Evolutionary conservation across 345 rosid genomes (phyloP).

Genomic region (Gossypium australe): DNA sequence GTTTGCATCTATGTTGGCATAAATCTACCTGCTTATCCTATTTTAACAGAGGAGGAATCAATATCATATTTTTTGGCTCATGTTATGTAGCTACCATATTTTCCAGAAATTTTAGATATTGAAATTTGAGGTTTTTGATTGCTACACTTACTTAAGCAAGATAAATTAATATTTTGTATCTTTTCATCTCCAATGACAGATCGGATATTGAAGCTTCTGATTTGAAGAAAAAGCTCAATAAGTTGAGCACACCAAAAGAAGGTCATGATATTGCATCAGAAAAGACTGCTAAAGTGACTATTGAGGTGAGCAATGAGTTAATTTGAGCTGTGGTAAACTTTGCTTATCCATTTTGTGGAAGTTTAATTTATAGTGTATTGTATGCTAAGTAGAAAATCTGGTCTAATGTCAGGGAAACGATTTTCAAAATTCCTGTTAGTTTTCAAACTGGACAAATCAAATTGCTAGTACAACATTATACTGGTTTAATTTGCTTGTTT

Average conservation of each 20-base stretch:
- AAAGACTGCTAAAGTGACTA: slow-evolving; percentile 38
- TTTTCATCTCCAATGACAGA: slow-evolving; percentile 23
- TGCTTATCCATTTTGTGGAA: neutral
- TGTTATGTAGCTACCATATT: neutral
- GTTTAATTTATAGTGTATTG: neutral
- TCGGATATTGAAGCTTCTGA: slow-evolving; percentile 68
- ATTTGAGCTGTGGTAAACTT: neutral
- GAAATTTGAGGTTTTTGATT: neutral
- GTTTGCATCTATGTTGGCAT: slow-evolving; percentile 17
- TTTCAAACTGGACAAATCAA: neutral
- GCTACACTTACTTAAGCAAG: neutral
- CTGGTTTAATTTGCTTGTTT: neutral
- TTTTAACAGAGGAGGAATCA: neutral
- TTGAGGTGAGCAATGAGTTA: slow-evolving; percentile 36
- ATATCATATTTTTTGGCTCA: neutral
- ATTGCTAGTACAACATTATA: neutral
- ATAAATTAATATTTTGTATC: neutral
- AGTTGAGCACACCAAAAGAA: slow-evolving; percentile 36
- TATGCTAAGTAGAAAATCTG: neutral
- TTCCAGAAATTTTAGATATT: neutral
- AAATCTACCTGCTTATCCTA: neutral
- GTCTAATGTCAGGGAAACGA: neutral
- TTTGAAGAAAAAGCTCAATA: slow-evolving; percentile 63
- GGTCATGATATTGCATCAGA: slow-evolving; percentile 39
- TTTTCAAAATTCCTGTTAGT: neutral